Conservation (phyloP, 2,329 filamentous ascomycete species). For the Neoarthrinium moseri region DNA sequence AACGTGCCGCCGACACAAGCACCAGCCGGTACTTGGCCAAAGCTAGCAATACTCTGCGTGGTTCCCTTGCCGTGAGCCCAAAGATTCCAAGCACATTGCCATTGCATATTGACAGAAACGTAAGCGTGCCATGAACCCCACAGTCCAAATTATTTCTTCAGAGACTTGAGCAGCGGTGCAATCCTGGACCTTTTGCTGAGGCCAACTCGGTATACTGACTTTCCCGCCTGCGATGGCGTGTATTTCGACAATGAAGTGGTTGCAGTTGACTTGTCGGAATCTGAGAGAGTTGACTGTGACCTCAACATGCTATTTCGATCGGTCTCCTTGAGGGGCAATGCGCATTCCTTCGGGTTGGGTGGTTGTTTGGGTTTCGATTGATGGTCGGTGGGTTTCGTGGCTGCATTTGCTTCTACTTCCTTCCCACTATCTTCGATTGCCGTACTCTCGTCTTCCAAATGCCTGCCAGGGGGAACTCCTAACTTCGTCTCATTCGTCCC, state of each 20-base stretch:
- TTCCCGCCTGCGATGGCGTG: slow-evolving; percentile 25
- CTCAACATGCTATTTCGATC: not conserved
- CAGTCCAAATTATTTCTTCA: slow-evolving; percentile 47
- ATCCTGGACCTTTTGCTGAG: slow-evolving; percentile 46
- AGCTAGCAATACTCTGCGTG: no score
- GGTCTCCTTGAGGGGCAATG: slow-evolving; percentile 5
- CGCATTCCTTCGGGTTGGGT: not conserved
- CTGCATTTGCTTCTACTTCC: not conserved
- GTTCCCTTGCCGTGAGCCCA: no score
- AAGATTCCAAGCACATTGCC: no score
- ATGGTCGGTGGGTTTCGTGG: not conserved
- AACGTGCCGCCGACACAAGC: no score
- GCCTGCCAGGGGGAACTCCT: no score
- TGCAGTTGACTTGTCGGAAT: slow-evolving; percentile 12
- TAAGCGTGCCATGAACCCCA: no score
- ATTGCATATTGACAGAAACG: no score
- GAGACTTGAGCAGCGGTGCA: slow-evolving; percentile 41
- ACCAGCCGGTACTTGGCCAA: no score
- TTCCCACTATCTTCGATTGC: not conserved
- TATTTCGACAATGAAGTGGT: slow-evolving; percentile 17
- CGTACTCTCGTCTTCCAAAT: not conserved
- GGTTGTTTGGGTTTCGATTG: not conserved
- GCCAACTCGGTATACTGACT: slow-evolving; percentile 43
- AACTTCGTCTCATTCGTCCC: not conserved
- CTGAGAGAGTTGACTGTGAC: slow-evolving; percentile 4